Evolutionary conservation across 2,329 filamentous ascomycete species (phyloP), one percentile per base, ranked within the genome.

Genomic region (Dactylellina leptospora): DNA sequence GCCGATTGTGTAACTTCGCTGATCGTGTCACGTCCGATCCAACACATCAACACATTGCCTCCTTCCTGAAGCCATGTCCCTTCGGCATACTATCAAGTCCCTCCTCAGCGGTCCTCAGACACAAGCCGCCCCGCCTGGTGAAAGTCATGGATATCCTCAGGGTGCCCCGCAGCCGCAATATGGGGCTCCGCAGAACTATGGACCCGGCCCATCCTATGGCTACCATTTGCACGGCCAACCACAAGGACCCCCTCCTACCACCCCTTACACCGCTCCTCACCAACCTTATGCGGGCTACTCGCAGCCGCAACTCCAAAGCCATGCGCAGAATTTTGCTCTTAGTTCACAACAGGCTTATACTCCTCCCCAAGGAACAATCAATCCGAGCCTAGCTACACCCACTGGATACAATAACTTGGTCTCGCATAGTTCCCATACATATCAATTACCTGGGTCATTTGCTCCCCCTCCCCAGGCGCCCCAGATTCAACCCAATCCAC

Each of bases 61-160:
- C 22, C 22, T 23, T 18, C 44, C 20, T 40, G 5, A 2, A 40
- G 36, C 36, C 18, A 71, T 71, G 66, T 71, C 66, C 20, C 58
- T 71, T 2, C 33, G 66, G n/a, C 66, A 71, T 53, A 71, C 66
- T 22, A 51, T 71, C 30, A 61, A 56, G 44, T 33, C 66, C 3
- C 58, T 71, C n/a, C 50, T 71, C 11, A 38, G 13, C 25, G 66
- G 66, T 5, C 66, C 66, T 28, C 66, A 71, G 23, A 62, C 66
- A 4, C 66, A 71, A 36, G 58, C 51, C 9, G 25, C 47, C 20
- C 27, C 25, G 0, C 0, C 36, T 3, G 47, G 40, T 11, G n/a
- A 18, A 4, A 48, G 48, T 1, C 55, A 61, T 20, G 40, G 38
- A 4, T 69, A 60, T 10, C 20, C 42, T 16, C 63, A 56, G 4